Conservation (phyloP, 2,329 filamentous ascomycete genomes). For the Calonectria honghensis region DNA sequence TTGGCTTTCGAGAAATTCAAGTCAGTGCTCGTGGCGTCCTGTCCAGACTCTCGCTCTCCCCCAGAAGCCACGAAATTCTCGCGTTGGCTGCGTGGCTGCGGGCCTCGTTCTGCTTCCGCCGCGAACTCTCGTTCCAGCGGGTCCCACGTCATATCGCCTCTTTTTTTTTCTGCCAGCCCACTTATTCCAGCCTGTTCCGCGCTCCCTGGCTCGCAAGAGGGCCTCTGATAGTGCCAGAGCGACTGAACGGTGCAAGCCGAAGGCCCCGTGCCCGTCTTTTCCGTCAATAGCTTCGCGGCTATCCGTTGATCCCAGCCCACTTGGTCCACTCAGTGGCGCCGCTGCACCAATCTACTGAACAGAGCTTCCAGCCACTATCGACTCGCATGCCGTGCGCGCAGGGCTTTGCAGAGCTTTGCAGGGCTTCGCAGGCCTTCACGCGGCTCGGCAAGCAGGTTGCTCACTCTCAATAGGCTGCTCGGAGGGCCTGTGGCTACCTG, state of each 20-base stretch:
- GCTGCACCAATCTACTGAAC: slow-evolving; percentile 12
- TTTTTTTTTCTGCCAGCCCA: slow-evolving; percentile 5
- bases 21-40: slow-evolving; percentile 1
- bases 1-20: not conserved
- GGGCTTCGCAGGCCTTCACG: not conserved
- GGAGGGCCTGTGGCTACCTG: slow-evolving; percentile 26
- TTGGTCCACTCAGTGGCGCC: slow-evolving; percentile 13
- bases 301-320: slow-evolving; percentile 21
- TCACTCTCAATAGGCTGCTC: slow-evolving; percentile 7
- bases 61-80: not conserved
- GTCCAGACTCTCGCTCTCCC: not conserved
- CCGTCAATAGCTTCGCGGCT: slow-evolving; percentile 27
- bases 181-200: not conserved
- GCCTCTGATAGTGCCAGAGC: slow-evolving; percentile 3
- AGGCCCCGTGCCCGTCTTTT: slow-evolving; percentile 26
- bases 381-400: not conserved
- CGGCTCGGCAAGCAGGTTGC: not conserved
- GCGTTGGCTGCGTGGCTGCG: slow-evolving; percentile 9
- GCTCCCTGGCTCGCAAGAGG: slow-evolving; percentile 1
- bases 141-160: not conserved
- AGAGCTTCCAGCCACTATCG: slow-evolving; percentile 24
- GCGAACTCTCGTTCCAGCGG: not conserved
- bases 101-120: not conserved
- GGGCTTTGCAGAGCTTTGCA: not conserved
- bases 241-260: slow-evolving; percentile 27